phyloP scores from a whole-genome alignment of 2,329 filamentous ascomycete genomes.

The Beauveria scarabaeidicola region DNA sequence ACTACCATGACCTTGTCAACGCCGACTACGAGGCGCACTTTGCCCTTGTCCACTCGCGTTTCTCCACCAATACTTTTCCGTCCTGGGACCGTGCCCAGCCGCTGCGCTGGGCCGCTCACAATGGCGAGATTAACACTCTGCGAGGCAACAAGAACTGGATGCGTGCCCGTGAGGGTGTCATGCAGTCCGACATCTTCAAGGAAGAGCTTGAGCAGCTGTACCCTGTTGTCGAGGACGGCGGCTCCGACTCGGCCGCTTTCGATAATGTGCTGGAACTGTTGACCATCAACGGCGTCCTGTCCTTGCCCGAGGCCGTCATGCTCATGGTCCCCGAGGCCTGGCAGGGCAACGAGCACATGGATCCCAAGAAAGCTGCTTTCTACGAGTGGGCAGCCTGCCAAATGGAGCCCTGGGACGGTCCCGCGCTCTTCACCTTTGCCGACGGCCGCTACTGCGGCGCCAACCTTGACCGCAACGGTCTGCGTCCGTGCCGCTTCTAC shows the following conservation, averaged over 20 bases:
- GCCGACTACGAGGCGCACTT: constrained; percentile 98
- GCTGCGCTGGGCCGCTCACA: constrained; percentile 92
- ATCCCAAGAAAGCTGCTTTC: constrained; percentile 90
- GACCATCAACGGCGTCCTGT: constrained; percentile 91
- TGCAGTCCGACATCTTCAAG: constrained; percentile 87
- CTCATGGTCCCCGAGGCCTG: constrained; percentile 97
- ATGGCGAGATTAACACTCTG: constrained; percentile 96
- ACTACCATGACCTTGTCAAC: constrained; percentile 94
- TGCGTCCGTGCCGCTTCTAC: constrained; percentile 94
- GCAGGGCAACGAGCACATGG: constrained; percentile 89
- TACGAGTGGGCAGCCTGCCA: constrained; percentile 98
- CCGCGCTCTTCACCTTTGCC: constrained; percentile 92
- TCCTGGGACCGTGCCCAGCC: constrained; percentile 98
- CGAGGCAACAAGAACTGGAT: constrained; percentile 99
- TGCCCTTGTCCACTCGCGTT: constrained; percentile 91
- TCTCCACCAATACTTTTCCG: constrained; percentile 97
- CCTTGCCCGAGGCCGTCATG: constrained; percentile 93
- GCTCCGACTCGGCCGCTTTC: constrained; percentile 93
- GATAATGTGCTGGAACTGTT: constrained; percentile 93
- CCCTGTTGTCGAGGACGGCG: constrained; percentile 91
- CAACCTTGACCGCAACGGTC: constrained; percentile 90
- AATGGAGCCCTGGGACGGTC: constrained; percentile 99
- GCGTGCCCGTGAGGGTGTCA: constrained; percentile 89
- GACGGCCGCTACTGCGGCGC: constrained; percentile 95
- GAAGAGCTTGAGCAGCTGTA: constrained; percentile 87